Evolutionary conservation across 1,284 basidiomycete species (phyloP).

Genomic region (Coriolopsis trogii): DNA sequence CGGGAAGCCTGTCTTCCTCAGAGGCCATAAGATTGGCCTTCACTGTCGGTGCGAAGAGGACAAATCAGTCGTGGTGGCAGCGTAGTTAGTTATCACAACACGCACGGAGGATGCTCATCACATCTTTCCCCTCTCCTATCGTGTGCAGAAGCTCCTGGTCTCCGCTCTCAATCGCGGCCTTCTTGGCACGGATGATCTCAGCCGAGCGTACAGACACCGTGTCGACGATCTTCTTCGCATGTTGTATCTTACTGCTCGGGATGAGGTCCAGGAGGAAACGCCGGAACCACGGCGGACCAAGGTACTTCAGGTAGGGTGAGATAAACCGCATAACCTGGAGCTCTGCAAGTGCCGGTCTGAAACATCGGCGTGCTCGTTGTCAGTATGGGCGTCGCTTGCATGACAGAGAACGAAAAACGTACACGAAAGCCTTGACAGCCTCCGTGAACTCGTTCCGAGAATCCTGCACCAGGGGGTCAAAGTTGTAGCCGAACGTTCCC

Average conservation of each 20-base stretch:
- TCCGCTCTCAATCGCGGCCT: constrained; percentile 27
- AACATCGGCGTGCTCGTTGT: constrained; percentile 1
- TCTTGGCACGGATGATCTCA: constrained; percentile 45
- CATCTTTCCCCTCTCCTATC: constrained; percentile 43
- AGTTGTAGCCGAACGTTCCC: constrained; percentile 39
- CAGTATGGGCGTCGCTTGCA: constrained; percentile 14
- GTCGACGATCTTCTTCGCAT: constrained; percentile 35
- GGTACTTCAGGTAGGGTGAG: constrained; percentile 10
- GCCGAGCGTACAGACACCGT: constrained; percentile 40
- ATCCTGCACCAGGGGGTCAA: constrained; percentile 33
- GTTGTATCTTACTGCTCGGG: neutral
- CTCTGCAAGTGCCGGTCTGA: constrained; percentile 8
- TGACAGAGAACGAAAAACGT: neutral
- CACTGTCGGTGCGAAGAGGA: constrained; percentile 13
- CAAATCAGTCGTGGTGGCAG: neutral
- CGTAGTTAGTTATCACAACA: neutral
- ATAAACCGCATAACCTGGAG: too few species aligned
- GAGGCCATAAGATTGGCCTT: constrained; percentile 29
- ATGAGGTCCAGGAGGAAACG: constrained; percentile 1
- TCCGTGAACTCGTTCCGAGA: constrained; percentile 28
- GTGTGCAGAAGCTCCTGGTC: too few species aligned
- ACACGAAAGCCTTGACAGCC: constrained; percentile 36
- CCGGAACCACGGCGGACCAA: constrained; percentile 13
- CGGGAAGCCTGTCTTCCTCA: constrained; percentile 13
- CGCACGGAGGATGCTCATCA: constrained; percentile 45